phyloP scores from a whole-genome alignment of 805 yeast genomes.

The Candida silvicultrix region DNA sequence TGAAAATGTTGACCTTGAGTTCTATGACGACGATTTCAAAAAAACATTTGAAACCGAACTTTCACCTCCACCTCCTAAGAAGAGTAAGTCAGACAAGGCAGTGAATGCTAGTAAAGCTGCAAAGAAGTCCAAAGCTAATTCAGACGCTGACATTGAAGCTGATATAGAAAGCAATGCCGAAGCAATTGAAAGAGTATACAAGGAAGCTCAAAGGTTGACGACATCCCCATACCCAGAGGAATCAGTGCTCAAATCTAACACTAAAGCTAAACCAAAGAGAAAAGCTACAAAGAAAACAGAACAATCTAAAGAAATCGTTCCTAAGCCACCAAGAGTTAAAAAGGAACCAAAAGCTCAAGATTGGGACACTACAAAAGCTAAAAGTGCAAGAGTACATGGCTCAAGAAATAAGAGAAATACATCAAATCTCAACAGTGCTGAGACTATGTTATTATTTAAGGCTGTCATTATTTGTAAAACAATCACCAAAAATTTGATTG shows the following conservation, averaged over 20 bases:
- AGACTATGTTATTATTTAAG: conserved; percentile 37
- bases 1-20: background rate
- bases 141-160: background rate
- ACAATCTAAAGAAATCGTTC: background rate
- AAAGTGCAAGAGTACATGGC: background rate
- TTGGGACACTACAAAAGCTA: background rate
- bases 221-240: background rate
- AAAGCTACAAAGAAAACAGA: background rate
- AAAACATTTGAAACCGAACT: background rate
- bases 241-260: background rate
- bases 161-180: background rate
- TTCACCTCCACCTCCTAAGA: background rate
- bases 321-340: background rate
- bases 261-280: background rate
- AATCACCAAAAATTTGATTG: conserved; percentile 47
- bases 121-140: background rate
- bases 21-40: background rate
- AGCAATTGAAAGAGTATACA: background rate
- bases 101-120: background rate
- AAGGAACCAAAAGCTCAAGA: background rate
- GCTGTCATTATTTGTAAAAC: conserved; percentile 65
- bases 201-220: background rate
- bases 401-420: conserved; percentile 11
- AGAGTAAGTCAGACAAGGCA: background rate
- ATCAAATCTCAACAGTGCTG: conserved; percentile 12